Base-by-base conservation (phyloP, 129 eudicot species). In the Rutidosis leptorrhynchoides region DNA sequence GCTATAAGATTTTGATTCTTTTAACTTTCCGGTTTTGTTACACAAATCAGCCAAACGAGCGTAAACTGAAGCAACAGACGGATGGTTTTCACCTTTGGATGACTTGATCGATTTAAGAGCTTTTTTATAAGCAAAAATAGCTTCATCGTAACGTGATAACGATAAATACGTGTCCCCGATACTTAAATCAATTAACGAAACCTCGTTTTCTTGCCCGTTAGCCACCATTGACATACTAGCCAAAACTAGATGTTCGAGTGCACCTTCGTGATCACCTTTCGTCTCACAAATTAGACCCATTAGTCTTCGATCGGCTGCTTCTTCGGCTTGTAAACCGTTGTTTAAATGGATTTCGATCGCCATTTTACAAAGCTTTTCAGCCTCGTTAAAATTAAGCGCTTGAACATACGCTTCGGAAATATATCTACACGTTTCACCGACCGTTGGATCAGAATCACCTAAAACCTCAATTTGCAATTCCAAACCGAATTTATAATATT, bases 141-240 rank as follows among this genome's bases (percentile, higher is more conserved):
- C 93, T 72, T 88, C 96, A 57, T 88, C 96, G 53, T 82, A 88
- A 21, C 87, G 30, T 20, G 84, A 72, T 33, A 88, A 69, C 16
- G 93, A 85, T 53, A 88, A 66, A 63, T 88, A 88, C 1, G 93
- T 53, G 62, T 88, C 96, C 0, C 96, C 96, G 37, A 88, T 88
- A 77, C 93, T 85, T 74, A 86, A 80, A 74, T 88, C 96, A 3
- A 88, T 87, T 12, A 80, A 78, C 0, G 93, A 85, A 28, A 88
- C 85, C 69, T 88, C 96, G 0, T 64, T 63, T 67, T 85, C 96
- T 67, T 85, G 89, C 57, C 93, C 93, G 25, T 80, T 88, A 19
- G 89, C 96, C 75, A 69, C 93, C 96, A 88, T 83, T n/a, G 93
- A 79, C 93, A 88, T 85, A 59, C 96, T 83, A 64, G 96, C 96